Percentiles rank a stretch among this genome's conserved stretches.
Evolutionary conservation across 352 stramenopile species (phyloP).

Genomic region (Hyaloperonospora arabidopsidis): DNA sequence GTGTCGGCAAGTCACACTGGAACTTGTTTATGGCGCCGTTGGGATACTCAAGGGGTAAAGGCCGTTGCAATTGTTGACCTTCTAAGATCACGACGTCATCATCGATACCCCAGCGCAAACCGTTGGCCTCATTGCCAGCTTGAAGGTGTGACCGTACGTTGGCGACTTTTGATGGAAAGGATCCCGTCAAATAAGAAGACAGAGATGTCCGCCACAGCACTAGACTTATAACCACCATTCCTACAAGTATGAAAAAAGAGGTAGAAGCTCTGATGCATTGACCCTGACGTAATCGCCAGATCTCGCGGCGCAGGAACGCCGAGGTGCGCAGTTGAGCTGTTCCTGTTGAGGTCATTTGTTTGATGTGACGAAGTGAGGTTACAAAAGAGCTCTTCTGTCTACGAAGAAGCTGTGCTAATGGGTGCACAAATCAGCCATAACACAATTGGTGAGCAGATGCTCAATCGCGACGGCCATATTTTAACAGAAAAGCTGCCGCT

Average conservation of each 20-base stretch:
- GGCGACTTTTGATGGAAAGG: background rate
- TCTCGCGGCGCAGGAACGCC: slow-evolving; percentile 21
- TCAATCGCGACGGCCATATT: too few species aligned
- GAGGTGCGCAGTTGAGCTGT: slow-evolving; percentile 13
- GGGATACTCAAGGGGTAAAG: slow-evolving; percentile 32
- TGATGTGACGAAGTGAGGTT: too few species aligned
- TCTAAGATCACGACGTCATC: slow-evolving; percentile 25
- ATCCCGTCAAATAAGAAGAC: background rate
- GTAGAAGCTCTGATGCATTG: slow-evolving; percentile 9
- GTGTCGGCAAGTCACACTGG: slow-evolving; percentile 44
- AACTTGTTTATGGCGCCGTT: slow-evolving; percentile 40
- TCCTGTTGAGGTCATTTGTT: too few species aligned
- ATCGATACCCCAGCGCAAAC: slow-evolving; percentile 19
- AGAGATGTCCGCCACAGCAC: slow-evolving; percentile 9
- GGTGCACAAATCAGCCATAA: too few species aligned
- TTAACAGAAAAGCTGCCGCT: too few species aligned
- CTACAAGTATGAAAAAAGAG: slow-evolving; percentile 14
- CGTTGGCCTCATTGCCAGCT: slow-evolving; percentile 10
- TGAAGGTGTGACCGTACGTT: background rate
- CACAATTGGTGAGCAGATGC: too few species aligned
- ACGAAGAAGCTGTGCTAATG: too few species aligned
- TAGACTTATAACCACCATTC: slow-evolving; percentile 9
- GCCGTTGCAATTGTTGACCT: slow-evolving; percentile 24
- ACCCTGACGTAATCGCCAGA: slow-evolving; percentile 20
- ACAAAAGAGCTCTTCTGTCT: too few species aligned